Evolutionary conservation across 768 basidiomycete genomes (phyloP).

Genomic region (Xerocomellus dryophilus): DNA sequence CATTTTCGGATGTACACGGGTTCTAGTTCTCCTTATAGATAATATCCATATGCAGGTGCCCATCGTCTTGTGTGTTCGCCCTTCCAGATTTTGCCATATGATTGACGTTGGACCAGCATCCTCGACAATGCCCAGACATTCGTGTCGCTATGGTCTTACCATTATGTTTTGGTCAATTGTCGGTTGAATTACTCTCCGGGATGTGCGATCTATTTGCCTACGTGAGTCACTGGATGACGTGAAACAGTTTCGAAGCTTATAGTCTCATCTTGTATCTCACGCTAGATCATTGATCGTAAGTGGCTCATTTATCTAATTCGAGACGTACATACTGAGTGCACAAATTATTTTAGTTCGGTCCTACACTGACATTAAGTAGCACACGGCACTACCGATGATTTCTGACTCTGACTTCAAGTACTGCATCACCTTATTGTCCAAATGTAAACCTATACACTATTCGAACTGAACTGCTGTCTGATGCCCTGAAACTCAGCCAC

Average conservation of each 20-base stretch:
- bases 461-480: background rate
- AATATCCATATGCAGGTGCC: background rate
- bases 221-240: background rate
- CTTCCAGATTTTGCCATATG: no score
- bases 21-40: background rate
- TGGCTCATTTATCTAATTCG: background rate
- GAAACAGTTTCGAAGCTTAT: background rate
- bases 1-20: background rate
- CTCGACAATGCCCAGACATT: constrained; percentile 6
- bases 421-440: constrained; percentile 19
- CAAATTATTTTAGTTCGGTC: background rate
- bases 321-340: background rate
- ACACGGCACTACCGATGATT: background rate
- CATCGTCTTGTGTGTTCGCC: constrained; percentile 8
- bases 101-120: constrained; percentile 6
- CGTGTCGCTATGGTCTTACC: background rate
- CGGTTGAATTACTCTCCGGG: background rate
- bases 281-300: constrained; percentile 8
- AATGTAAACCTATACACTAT: constrained; percentile 3
- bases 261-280: no score
- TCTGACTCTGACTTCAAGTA: constrained; percentile 12
- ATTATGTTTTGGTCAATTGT: constrained; percentile 10
- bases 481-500: background rate
- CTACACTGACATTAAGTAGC: constrained; percentile 4
- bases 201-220: constrained; percentile 4